Base-by-base conservation (phyloP, 2,329 filamentous ascomycete genomes). In the Cladophialophora carrionii region DNA sequence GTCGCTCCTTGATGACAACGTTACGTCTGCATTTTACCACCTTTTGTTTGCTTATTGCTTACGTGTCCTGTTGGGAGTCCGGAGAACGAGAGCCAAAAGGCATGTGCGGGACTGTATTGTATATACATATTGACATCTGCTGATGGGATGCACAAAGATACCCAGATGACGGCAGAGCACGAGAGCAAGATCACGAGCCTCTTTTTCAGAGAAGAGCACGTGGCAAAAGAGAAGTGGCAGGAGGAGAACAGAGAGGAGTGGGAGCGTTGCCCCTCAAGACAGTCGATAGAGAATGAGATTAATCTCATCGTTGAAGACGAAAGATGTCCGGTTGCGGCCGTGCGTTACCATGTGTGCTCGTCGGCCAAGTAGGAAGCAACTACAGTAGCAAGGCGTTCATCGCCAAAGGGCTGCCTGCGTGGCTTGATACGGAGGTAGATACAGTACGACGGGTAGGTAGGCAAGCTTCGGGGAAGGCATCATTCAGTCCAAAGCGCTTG, bases 1-100 rank as follows among this genome's bases (percentile, higher is more conserved):
- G 63, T 57, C 63, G 53, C 53, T 63, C 59, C 54, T 66, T 66
- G 37, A 66, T 55, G 53, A 58, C 55, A 43, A n/a, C 22, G 48
- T 65, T 65, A 49, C 55, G 46, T 53, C 52, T 63, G 48, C 37
- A 46, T 53, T 24, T 29, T 34, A 20, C 8, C 43, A 3, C n/a
- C 32, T 62, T 24, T 48, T 55, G 24, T 57, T 37, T 46, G 31
- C 37, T 20, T 43, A n/a, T 7, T 46, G 31, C 37, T 20, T 43
- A n/a, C 2, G 17, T 20, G 37, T 43, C 17, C 14, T 41, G 10
- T 46, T 53, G 26, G 32, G 32, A 24, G 49, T 43, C 51, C 37
- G 26, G 58, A 26, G 37, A 49, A 22, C n/a, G n/a, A 14, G 26
- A 54, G 24, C 4, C 10, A n/a, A 54, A 32, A 54, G 14, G 52